Conservation (phyloP, 352 stramenopile genomes). For the Globisporangium paddicum region DNA sequence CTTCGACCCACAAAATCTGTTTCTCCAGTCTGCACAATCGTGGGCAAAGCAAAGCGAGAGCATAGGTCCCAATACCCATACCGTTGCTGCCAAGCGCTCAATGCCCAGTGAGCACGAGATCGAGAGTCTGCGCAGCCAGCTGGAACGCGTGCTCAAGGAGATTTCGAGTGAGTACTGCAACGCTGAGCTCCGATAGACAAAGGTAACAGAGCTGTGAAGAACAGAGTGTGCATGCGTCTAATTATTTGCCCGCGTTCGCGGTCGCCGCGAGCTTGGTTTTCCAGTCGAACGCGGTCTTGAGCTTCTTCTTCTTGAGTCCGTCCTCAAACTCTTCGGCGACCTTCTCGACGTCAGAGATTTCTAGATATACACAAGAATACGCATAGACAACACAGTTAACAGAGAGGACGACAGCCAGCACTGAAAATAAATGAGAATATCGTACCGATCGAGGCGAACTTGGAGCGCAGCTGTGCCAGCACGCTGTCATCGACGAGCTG, state of each 20-base stretch:
- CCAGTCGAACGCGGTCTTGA: conserved; percentile 38
- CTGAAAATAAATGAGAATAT: neutral
- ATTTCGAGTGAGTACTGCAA: conserved; percentile 50
- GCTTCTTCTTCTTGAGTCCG: conserved; percentile 81
- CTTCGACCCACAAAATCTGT: conserved; percentile 39
- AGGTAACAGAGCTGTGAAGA: neutral
- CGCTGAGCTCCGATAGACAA: conserved; percentile 29
- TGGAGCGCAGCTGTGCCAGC: conserved; percentile 39
- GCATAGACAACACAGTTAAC: conserved; percentile 1
- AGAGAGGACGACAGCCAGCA: neutral
- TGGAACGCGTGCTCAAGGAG: conserved; percentile 43
- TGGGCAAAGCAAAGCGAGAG: conserved; percentile 6
- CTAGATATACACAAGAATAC: conserved; percentile 16
- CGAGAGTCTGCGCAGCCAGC: conserved; percentile 30
- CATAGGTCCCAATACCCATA: too few relatives aligned
- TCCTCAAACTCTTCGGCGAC: conserved; percentile 55
- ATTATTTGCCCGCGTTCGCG: conserved; percentile 6
- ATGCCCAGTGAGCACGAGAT: conserved; percentile 29
- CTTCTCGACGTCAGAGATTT: conserved; percentile 41
- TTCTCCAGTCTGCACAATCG: conserved; percentile 26
- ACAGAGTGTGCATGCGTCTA: neutral
- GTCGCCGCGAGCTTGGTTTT: conserved; percentile 28
- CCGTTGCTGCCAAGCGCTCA: neutral
- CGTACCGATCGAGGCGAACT: conserved; percentile 53
- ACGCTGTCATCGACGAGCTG: conserved; percentile 16